Base-by-base conservation (phyloP, 192 early-diverging fungal species). In the Oehlia diaphana region DNA sequence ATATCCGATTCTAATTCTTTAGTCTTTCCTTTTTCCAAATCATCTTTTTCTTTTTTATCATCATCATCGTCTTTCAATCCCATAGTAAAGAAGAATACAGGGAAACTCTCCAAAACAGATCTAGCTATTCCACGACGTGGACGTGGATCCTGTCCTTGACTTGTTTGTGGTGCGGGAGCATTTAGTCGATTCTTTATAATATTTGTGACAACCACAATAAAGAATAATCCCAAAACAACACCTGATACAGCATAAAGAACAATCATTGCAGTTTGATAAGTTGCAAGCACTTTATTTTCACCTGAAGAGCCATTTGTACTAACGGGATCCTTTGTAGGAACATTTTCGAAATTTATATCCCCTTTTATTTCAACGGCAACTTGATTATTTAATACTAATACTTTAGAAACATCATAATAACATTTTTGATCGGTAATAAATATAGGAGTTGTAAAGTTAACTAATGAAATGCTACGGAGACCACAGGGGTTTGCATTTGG, bases 71-170 rank as follows among this genome's bases (percentile, higher is more conserved):
- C 37, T 10, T 28, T 71, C 13, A 37, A 67, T 19, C 42, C 23
- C 8, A 77, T 39, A 26, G 64, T 26, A 66, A 77, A 77, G n/a
- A 66, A 77, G 42, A 66, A 77, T 66, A 77, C 75, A 2, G 75
- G 75, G 16, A 77, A 77, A 77, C 75, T 77, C 16, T 77, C 75
- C 14, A 77, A 77, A 4, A 77, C 75, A 47, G 75, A 33, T 49
- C 39, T 63, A 23, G 75, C 26, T 13, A 77, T 77, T 3, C 75
- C 75, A 47, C 37, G 35, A 19, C n/a, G 16, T 44, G 16, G 68
- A 44, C 19, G 31, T 37, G 21, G 8, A 47, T 42, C 37, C 47
- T 44, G 33, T 10, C 16, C 35, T 44, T 70, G 35, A 70, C 5
- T 70, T 39, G 68, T 3, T 31, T 2, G 63, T 8, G 19, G 13